A percentile compares a stretch with the other conserved stretches of the same genome.
These are phyloP conservation scores for Saturnispora saitoi DNA, from an alignment of 805 yeast genomes.

Conservation along the genomic window DNA sequence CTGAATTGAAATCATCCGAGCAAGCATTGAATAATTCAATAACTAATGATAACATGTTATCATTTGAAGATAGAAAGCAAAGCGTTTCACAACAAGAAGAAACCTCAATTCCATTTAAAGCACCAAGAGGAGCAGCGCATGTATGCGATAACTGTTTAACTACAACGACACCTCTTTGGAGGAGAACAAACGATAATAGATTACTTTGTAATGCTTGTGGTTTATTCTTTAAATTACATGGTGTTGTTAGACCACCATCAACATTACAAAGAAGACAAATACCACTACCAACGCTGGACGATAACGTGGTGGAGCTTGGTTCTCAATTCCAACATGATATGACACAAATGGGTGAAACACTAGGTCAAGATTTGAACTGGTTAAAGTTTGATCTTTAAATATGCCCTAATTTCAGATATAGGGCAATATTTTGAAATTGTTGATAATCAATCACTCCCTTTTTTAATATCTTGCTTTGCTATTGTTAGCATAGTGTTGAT, in stretches of 20 bases:
- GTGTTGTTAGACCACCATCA: slow-evolving; percentile 32
- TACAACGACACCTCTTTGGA: slow-evolving; percentile 89
- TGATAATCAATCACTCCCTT: neutral
- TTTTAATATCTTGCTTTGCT: neutral
- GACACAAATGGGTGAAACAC: slow-evolving; percentile 27
- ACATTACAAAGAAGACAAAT: slow-evolving; percentile 7
- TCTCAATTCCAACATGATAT: slow-evolving; percentile 16
- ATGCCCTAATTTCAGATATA: neutral
- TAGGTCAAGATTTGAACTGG: slow-evolving; percentile 32
- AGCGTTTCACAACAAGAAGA: slow-evolving; percentile 7
- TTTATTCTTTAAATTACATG: slow-evolving; percentile 78
- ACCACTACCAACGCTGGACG: slow-evolving; percentile 4
- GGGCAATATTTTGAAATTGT: neutral
- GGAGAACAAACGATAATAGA: slow-evolving; percentile 71
- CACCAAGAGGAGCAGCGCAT: neutral
- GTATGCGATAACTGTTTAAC: slow-evolving; percentile 81
- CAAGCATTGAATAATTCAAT: neutral
- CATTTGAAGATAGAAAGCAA: neutral
- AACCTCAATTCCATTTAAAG: slow-evolving; percentile 28
- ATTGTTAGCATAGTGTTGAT: neutral
- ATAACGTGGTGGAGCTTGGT: slow-evolving; percentile 11
- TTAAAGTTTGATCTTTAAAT: slow-evolving; percentile 24
- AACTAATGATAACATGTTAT: neutral
- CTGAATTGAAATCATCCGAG: neutral
- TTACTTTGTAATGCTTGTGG: slow-evolving; percentile 94